Evolutionary conservation across 192 early-diverging fungal genomes (phyloP), one percentile per base, ranked within the genome.

Genomic region (Obelidium mucronatum): DNA sequence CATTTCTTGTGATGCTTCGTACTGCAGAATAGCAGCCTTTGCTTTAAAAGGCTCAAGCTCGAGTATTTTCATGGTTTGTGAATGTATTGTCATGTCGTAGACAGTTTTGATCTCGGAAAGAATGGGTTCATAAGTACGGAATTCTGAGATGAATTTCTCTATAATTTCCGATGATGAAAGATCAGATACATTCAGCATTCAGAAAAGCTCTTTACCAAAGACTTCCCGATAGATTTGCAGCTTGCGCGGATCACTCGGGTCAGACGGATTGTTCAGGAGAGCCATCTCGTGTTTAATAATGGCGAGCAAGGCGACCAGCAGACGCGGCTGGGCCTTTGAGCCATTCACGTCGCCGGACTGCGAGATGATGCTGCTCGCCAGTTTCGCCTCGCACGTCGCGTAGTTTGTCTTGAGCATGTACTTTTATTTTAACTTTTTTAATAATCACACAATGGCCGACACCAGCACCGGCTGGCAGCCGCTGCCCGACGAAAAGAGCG

Each of bases 61-160:
- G 15, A 59, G 52, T 33, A 88, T 58, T 33, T 80, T 40, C 17
- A 26, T 42, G 33, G 63, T 30, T 73, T 82, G 83, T 6, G 31
- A n/a, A 42, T 76, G 65, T 13, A 89, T 64, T 1, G 70, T 42
- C 39, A 31, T 66, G 31, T 89, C 89, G 67, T 90, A 90, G 63
- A 87, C 86, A 40, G 68, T 36, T 75, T 90, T 90, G 44, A 90
- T 84, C 31, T 87, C 84, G 37, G 68, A 82, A 48, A 90, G 69
- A 15, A 90, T 54, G 24, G 84, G 73, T 61, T 80, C 60, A 75
- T 88, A 90, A 17, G 85, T 84, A 60, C 83, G 87, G 78, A 90
- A 90, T 59, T 89, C 87, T 36, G 62, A 35, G 53, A 90, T 90
- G 73, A 89, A 89, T 22, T 34, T 51, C 13, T 89, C 87, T 88